Evolutionary conservation across 1,139 yeast species (phyloP), one percentile per base, ranked within the genome.

Genomic region (Nakaseomyces delphensis): DNA sequence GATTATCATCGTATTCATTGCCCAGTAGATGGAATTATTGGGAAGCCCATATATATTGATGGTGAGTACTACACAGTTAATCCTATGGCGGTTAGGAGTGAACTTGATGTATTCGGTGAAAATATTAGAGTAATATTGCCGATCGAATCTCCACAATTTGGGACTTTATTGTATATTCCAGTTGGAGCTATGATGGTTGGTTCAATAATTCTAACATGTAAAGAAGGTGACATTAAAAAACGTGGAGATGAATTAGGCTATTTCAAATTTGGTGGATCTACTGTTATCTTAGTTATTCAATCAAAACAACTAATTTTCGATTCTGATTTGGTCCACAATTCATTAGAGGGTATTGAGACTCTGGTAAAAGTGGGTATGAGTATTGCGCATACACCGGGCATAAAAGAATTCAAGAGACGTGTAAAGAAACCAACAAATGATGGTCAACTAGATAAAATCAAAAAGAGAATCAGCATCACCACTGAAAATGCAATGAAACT

Each of bases 151-250:
- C 70, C 72, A 36, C 67, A 73, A 20, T 87, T 84, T 62, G 97
- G 96, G 0, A 70, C 75, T 0, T 83, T 91, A 14, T 69, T 84
- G 51, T 72, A 85, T 65, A 76, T 86, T 20, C 79, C 94, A 6
- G 86, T 91, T 7, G 98, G 98, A 20, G 98, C 98, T 1, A 91
- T 91, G 97, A 87, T 91, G 96, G 98, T 91, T 3, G 97, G 97
- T 0, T 83, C 95, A 2, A 87, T 81, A 3, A 74, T 86, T 0
- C 63, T 89, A 29, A 80, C 91, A 0, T 79, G 78, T n/a, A 57
- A 71, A 41, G 75, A 71, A 37, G 86, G 85, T 3, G 77, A 78
- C 33, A 40, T 45, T 0, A 71, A 89, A 5, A 55, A 64, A 13
- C 70, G 91, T 43, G 84, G 91, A 6, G 93, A 84, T 38, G 97